phyloP scores from a whole-genome alignment of 78 protist species.

The Blattamonas nauphoetae region DNA sequence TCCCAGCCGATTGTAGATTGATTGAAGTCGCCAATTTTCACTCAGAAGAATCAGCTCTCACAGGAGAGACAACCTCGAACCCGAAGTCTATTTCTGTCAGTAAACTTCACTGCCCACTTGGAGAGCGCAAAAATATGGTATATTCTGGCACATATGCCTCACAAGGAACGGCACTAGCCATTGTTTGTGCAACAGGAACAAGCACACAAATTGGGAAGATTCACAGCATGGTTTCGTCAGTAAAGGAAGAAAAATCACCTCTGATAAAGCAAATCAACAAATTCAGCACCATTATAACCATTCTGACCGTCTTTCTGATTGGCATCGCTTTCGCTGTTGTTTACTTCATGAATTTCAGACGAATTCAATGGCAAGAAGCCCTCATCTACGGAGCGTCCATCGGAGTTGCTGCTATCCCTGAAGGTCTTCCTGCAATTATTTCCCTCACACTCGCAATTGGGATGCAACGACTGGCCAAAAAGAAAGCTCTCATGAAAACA shows the following conservation, averaged over 20 bases:
- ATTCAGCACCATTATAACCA: not conserved
- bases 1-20: constrained; percentile 49
- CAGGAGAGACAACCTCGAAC: constrained; percentile 13
- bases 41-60: constrained; percentile 13
- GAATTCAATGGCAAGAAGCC: no score
- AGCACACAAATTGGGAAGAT: not conserved
- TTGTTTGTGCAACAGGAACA: not conserved
- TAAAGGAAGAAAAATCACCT: not conserved
- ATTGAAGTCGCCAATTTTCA: not conserved
- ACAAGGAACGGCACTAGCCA: not conserved
- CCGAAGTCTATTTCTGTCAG: not conserved
- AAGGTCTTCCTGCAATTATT: constrained; percentile 27
- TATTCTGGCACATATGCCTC: constrained; percentile 6
- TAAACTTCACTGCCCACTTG: not conserved
- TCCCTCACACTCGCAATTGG: constrained; percentile 23
- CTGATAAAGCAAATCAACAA: not conserved
- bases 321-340: no score
- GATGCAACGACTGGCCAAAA: constrained; percentile 19
- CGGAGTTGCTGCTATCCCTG: constrained; percentile 30
- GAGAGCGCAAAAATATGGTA: constrained; percentile 8
- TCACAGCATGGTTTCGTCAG: not conserved
- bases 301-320: not conserved
- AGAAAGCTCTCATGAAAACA: not conserved
- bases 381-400: not conserved
- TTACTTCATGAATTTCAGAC: no score